Base-by-base conservation (phyloP, 2,329 filamentous ascomycete genomes). In the Aspergillus alliaceus region DNA sequence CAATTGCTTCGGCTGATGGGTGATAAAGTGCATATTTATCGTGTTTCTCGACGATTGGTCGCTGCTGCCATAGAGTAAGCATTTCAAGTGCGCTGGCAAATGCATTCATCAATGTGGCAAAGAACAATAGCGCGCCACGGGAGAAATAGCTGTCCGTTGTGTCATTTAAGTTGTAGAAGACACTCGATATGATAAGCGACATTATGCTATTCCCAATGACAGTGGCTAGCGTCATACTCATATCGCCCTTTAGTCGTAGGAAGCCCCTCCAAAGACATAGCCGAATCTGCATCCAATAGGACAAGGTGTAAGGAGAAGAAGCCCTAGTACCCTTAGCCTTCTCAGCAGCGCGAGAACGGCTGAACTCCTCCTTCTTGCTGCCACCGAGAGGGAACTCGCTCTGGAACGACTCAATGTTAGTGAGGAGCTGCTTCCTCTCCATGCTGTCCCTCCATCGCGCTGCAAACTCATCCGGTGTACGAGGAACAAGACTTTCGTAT, bases 41-140 rank as follows among this genome's bases (percentile, higher is more conserved):
- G 66, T 97, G 93, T 71, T 96, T 96, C 71, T 96, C 91, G 59
- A 97, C 90, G 64, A 96, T 96, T 1, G 90, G 90, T 24, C 93
- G 88, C 82, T 96, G 92, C 9, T 90, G 84, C 73, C 93, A 97
- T 3, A 96, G 83, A 0, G 90, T 91, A 37, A 95, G 75, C 70
- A 96, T 93, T 73, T 95, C 90, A 40, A 93, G 80, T 51, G 88
- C 86, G 66, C 86, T 89, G 54, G 87, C 82, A 66, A 95, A 93
- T 37, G 90, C 90, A 72, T 93, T 96, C 79, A 95, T 85, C 55
- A 96, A 79, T 68, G 92, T 86, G 57, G 90, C 88, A 69, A 96
- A 93, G 83, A 96, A 96, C 48, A 96, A 77, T 14, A 95, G 80
- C 34, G 89, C 86, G 55, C 89, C 90, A 48, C 90, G 86, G 64